These are phyloP conservation scores for Candida multigemmis DNA, from an alignment of 805 yeast species.

Conservation along the genomic window DNA sequence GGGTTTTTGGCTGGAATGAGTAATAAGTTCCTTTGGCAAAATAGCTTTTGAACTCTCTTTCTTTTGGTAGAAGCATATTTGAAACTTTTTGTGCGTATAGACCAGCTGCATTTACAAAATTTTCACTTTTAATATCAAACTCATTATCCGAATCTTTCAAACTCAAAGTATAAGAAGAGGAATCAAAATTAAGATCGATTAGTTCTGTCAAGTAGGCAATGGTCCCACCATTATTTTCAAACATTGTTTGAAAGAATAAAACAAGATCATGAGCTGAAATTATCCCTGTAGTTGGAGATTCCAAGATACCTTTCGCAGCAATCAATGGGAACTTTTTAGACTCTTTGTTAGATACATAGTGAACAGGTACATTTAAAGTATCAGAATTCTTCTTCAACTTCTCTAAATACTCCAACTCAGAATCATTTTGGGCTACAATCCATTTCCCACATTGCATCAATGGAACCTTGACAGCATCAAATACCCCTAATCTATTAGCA, in stretches of 20 bases:
- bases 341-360: conserved; percentile 36
- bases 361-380: conserved; percentile 46
- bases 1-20: conserved; percentile 39
- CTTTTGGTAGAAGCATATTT: conserved; percentile 57
- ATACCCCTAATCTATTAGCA: conserved; percentile 24
- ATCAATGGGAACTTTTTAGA: conserved; percentile 63
- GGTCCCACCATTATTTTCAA: conserved; percentile 56
- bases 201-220: conserved; percentile 57
- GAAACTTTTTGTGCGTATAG: conserved; percentile 64
- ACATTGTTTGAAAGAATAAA: conserved; percentile 43
- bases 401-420: conserved; percentile 52
- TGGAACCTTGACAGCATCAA: conserved; percentile 31
- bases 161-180: conserved; percentile 10
- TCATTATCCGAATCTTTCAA: conserved; percentile 18
- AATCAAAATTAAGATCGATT: conserved; percentile 20
- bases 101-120: conserved; percentile 74
- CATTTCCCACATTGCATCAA: conserved; percentile 68
- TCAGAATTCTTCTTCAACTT: conserved; percentile 41
- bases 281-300: conserved; percentile 81
- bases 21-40: conserved; percentile 86
- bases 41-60: conserved; percentile 46
- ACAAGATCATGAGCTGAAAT: conserved; percentile 72
- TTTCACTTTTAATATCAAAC: conserved; percentile 40
- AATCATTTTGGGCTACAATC: conserved; percentile 74
- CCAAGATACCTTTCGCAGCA: conserved; percentile 52